A percentile compares a stretch with the other conserved stretches of the same genome.
These are phyloP conservation scores for Lactifluus pinguis DNA, from an alignment of 768 basidiomycete genomes.

Conservation along the genomic window DNA sequence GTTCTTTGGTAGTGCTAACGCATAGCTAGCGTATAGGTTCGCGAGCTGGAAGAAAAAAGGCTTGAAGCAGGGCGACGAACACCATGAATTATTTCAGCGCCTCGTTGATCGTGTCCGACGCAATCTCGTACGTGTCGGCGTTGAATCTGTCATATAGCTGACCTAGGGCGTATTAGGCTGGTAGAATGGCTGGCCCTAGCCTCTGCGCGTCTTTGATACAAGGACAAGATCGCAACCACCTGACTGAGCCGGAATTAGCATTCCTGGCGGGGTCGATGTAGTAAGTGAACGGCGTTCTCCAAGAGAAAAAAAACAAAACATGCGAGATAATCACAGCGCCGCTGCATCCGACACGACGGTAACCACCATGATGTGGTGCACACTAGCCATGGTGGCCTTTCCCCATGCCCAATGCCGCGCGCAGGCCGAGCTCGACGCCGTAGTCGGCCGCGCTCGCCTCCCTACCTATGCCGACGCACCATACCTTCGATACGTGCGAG, in stretches of 20 bases:
- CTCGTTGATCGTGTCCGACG: slow-evolving; percentile 1
- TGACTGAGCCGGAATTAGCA: neutral
- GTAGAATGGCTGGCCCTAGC: neutral
- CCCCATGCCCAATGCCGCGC: slow-evolving; percentile 12
- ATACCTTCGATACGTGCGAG: slow-evolving; percentile 15
- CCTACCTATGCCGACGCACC: slow-evolving; percentile 16
- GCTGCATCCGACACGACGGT: slow-evolving; percentile 10
- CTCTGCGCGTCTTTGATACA: slow-evolving; percentile 2
- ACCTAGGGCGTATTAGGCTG: neutral
- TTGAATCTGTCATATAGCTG: neutral
- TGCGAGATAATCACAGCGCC: neutral
- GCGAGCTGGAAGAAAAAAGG: slow-evolving; percentile 10
- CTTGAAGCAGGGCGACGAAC: neutral
- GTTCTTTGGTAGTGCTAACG: neutral
- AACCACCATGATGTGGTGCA: slow-evolving; percentile 1
- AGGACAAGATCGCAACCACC: neutral
- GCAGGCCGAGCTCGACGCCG: slow-evolving; percentile 18
- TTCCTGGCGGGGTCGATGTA: neutral
- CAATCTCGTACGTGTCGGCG: neutral
- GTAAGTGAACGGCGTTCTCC: neutral
- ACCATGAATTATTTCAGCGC: neutral
- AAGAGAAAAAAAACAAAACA: neutral
- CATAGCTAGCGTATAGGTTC: neutral
- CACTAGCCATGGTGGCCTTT: slow-evolving; percentile 16
- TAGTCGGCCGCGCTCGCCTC: slow-evolving; percentile 15